A percentile compares a stretch with the other conserved stretches of the same genome.
These are phyloP conservation scores for Jacaranda copaia DNA, from an alignment of 257 asterid genomes.

Conservation along the genomic window DNA sequence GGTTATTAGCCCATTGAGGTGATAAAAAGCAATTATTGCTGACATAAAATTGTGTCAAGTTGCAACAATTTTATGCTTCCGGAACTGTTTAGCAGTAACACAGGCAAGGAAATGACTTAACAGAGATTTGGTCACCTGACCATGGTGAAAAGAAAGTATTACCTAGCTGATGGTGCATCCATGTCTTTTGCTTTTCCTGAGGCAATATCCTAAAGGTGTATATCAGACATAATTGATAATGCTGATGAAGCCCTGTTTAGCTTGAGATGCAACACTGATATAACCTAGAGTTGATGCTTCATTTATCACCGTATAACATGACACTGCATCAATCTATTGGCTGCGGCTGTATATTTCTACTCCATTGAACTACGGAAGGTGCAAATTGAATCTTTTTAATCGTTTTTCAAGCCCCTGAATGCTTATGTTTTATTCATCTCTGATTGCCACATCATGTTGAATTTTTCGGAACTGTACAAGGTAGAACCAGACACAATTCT, in stretches of 20 bases:
- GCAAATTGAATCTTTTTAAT: background rate
- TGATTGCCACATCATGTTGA: background rate
- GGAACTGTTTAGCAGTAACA: background rate
- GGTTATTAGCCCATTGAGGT: slow-evolving; percentile 95
- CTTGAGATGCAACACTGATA: background rate
- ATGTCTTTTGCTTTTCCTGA: background rate
- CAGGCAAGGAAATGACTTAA: background rate
- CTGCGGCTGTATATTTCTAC: background rate
- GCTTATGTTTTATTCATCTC: background rate
- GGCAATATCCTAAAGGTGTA: background rate
- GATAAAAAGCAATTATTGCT: slow-evolving; percentile 30
- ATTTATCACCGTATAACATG: background rate
- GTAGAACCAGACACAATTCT: background rate
- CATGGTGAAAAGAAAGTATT: background rate
- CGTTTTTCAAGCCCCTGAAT: background rate
- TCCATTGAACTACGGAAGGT: background rate
- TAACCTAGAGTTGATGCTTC: background rate
- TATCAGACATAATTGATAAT: background rate
- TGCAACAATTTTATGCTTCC: background rate
- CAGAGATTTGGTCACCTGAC: background rate
- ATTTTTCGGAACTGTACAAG: background rate
- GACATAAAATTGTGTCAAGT: background rate
- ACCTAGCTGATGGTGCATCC: background rate
- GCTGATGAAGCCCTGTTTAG: background rate
- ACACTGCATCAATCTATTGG: background rate